Conservation (phyloP, 768 basidiomycete species). For the Galerina marginata region DNA sequence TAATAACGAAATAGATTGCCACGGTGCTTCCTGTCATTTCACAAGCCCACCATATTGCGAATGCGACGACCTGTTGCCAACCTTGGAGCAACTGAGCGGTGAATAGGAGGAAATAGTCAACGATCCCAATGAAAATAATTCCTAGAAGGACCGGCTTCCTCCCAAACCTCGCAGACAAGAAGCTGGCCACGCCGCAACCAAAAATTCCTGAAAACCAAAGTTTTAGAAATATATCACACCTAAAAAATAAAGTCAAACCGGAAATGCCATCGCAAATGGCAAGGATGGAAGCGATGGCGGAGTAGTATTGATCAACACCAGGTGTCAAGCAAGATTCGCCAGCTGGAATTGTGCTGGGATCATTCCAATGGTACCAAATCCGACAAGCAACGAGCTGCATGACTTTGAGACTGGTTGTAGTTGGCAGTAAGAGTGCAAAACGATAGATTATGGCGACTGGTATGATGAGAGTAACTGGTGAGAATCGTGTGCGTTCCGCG, state of each 20-base stretch:
- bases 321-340: slow-evolving; percentile 7
- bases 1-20: slow-evolving; percentile 9
- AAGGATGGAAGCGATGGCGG: slow-evolving; percentile 1
- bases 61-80: slow-evolving; percentile 9
- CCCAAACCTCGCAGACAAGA: slow-evolving; percentile 10
- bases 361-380: slow-evolving; percentile 13
- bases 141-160: slow-evolving; percentile 13
- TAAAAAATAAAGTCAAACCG: not conserved
- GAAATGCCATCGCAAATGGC: slow-evolving; percentile 6
- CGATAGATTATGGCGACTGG: slow-evolving; percentile 14
- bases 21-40: not conserved
- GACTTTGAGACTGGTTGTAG: slow-evolving; percentile 11
- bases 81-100: slow-evolving; percentile 3
- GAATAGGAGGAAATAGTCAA: slow-evolving; percentile 1
- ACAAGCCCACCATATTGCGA: not conserved
- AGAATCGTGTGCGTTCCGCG: not conserved
- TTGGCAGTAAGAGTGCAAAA: slow-evolving; percentile 3
- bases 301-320: slow-evolving; percentile 12
- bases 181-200: slow-evolving; percentile 7
- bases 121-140: not conserved
- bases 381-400: slow-evolving; percentile 10
- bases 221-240: not conserved
- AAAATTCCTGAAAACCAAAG: slow-evolving; percentile 4
- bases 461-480: slow-evolving; percentile 11
- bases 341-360: slow-evolving; percentile 4